Base-by-base conservation (phyloP, 164 flowering plant species). In the Akebia trifoliata region DNA sequence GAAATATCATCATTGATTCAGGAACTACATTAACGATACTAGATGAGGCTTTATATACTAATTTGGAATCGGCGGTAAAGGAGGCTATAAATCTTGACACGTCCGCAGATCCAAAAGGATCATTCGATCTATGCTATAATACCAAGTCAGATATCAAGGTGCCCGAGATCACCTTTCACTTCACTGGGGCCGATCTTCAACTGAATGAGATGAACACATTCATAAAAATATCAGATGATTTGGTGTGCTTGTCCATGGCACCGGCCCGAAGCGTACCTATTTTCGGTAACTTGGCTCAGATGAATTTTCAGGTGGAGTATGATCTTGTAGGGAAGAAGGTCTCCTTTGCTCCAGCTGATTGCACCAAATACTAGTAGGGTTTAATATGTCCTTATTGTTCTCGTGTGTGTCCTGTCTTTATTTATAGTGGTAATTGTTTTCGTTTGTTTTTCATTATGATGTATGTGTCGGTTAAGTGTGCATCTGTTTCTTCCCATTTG, bases 1-100 rank as follows among this genome's bases (percentile, higher is more conserved):
- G 81, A 1, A 81, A 78, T 51, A 81, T 81, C 14, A 72, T 83
- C 38, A 73, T 85, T 6, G 92, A 85, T 49, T 81, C 83, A 0
- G 88, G 92, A 0, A 79, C 85, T 0, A 76, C 85, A 0, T 20
- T 72, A 10, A 78, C 81, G 0, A 8, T 59, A 0, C 56, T 85
- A 0, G 76, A 77, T 0, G 0, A 18, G 0, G 56, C 59, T 0
- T 15, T 76, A 0, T 71, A 67, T 54, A 2, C 35, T 0, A 9
- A 56, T 0, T 10, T 81, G 2, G 63, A 54, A 22, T 14, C 67
- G 0, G 63, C 24, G 2, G 17, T 63, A 43, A 47, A 32, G 14
- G n/a, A 38, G 1, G 61, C 62, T 0, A 43, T 60, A 4, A 28
- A 40, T 43, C 35, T 22, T 49, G 22, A 52, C 6, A 42, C 42